phyloP scores from a whole-genome alignment of 2,329 filamentous ascomycete genomes.

The Fusarium napiforme region DNA sequence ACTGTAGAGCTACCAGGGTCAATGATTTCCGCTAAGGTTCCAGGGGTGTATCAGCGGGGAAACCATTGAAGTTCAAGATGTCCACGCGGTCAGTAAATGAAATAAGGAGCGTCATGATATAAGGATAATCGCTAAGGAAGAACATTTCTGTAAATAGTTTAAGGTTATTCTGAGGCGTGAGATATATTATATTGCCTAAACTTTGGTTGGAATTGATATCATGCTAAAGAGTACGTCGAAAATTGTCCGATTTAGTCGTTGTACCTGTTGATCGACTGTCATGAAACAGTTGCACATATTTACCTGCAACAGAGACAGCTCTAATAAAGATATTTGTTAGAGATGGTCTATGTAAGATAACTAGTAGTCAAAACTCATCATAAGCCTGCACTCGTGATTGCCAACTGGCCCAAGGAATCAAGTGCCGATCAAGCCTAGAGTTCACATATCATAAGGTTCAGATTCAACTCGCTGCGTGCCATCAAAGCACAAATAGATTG shows the following conservation, averaged over 20 bases:
- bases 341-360: neutral
- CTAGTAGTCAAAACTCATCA: neutral
- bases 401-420: neutral
- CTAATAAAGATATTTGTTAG: neutral
- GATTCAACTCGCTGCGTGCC: constrained; percentile 7
- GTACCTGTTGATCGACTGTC: constrained; percentile 14
- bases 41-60: constrained; percentile 41
- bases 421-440: neutral
- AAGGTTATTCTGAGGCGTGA: neutral
- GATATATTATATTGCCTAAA: neutral
- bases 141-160: neutral
- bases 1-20: constrained; percentile 30
- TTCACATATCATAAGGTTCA: neutral
- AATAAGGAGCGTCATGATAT: neutral
- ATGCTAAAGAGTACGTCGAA: neutral
- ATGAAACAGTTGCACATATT: constrained; percentile 10
- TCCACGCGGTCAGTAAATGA: constrained; percentile 16
- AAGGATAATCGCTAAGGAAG: neutral
- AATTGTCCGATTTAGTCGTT: neutral
- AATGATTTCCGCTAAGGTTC: constrained; percentile 26
- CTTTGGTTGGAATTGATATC: neutral
- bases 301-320: neutral
- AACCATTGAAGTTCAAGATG: constrained; percentile 27
- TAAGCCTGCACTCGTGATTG: neutral
- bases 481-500: neutral